phyloP scores from a whole-genome alignment of 129 eudicot genomes.

The Flaveria brownii region DNA sequence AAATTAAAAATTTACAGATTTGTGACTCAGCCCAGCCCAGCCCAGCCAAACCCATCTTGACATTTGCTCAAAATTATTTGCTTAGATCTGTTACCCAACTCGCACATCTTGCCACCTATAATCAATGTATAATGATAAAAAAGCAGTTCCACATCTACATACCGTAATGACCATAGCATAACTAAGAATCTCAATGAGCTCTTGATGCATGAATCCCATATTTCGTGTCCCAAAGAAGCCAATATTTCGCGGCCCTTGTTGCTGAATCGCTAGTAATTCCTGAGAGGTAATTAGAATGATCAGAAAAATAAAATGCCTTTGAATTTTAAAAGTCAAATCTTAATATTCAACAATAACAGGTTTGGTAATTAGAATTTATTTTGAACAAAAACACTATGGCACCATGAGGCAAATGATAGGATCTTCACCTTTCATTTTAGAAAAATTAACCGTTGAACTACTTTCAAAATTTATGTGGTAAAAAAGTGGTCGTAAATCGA shows the following conservation, averaged over 20 bases:
- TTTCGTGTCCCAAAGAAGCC: conserved; percentile 97
- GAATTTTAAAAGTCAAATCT: neutral
- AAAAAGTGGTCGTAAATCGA: neutral
- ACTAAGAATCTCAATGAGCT: conserved; percentile 97
- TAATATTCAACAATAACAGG: conserved; percentile 9
- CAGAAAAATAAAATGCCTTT: conserved; percentile 5
- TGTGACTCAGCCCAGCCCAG: neutral
- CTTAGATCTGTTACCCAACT: neutral
- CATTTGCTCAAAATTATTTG: neutral
- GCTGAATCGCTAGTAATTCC: conserved; percentile 97
- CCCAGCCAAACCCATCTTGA: neutral
- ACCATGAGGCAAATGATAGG: neutral
- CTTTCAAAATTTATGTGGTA: neutral
- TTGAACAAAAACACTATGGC: neutral
- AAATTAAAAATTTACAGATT: neutral
- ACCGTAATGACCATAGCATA: conserved; percentile 98
- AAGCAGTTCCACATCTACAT: conserved; percentile 27
- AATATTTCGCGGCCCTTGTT: conserved; percentile 92
- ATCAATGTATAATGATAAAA: neutral
- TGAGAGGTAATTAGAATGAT: conserved; percentile 30
- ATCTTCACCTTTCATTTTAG: neutral
- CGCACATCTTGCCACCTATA: neutral
- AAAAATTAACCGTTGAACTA: neutral
- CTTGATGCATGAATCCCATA: conserved; percentile 99
- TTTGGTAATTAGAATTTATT: neutral